phyloP scores from a whole-genome alignment of 1,284 basidiomycete species.

The Apiotrichum montevideense region DNA sequence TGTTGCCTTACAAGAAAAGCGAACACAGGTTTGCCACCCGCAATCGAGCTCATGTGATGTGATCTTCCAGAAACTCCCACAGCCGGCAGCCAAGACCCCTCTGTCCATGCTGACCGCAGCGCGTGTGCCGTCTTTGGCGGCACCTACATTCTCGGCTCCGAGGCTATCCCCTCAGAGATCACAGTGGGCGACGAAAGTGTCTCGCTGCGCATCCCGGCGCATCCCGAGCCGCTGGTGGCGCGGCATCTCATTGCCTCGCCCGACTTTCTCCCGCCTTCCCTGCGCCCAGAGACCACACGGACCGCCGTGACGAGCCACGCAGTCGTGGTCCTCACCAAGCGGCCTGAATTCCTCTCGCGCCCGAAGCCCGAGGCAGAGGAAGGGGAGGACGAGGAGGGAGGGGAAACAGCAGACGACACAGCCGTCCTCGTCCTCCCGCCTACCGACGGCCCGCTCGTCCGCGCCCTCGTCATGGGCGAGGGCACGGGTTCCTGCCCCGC shows the following conservation, averaged over 20 bases:
- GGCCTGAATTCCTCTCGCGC: slow-evolving; percentile 25
- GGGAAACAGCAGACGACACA: slow-evolving; percentile 66
- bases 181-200: not conserved
- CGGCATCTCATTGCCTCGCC: slow-evolving; percentile 47
- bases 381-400: slow-evolving; percentile 23
- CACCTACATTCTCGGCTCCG: slow-evolving; percentile 67
- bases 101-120: slow-evolving; percentile 46
- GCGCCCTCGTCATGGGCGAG: slow-evolving; percentile 70
- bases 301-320: slow-evolving; percentile 51
- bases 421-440: slow-evolving; percentile 79
- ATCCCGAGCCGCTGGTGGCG: slow-evolving; percentile 52
- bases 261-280: slow-evolving; percentile 48
- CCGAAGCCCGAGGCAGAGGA: slow-evolving; percentile 17
- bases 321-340: slow-evolving; percentile 59
- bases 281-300: slow-evolving; percentile 38
- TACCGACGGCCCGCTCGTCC: slow-evolving; percentile 55
- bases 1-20: no score
- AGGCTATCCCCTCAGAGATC: slow-evolving; percentile 23
- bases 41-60: not conserved
- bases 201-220: slow-evolving; percentile 53
- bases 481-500: slow-evolving; percentile 77
- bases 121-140: slow-evolving; percentile 76
- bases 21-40: not conserved
- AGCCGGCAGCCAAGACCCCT: no score
- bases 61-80: not conserved